Percentiles rank a stretch among this genome's conserved stretches.
Conservation (phyloP, 805 yeast genomes). For the Barnettozyma vustinii region DNA sequence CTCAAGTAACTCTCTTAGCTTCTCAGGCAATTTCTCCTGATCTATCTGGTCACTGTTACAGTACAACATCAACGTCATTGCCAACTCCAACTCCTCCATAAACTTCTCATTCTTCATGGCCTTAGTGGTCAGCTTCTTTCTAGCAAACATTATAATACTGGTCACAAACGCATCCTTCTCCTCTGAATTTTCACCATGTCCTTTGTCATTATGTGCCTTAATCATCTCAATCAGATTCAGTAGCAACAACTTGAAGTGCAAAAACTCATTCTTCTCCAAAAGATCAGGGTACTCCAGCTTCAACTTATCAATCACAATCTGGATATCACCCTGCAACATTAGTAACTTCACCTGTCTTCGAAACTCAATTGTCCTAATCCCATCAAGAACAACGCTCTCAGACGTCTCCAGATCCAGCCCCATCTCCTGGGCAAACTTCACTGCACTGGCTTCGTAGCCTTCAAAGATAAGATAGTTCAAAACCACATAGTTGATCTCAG, state of each 20-base stretch:
- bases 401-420: conserved; percentile 23
- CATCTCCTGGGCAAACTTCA: conserved; percentile 29
- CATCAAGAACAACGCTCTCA: conserved; percentile 3
- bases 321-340: conserved; percentile 56
- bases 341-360: conserved; percentile 48
- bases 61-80: conserved; percentile 73
- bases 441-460: conserved; percentile 68
- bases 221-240: conserved; percentile 79
- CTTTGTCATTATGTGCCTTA: conserved; percentile 29
- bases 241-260: conserved; percentile 70
- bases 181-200: conserved; percentile 16
- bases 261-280: conserved; percentile 53
- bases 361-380: conserved; percentile 39
- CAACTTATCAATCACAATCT: conserved; percentile 49
- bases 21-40: conserved; percentile 39
- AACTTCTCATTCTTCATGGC: conserved; percentile 53
- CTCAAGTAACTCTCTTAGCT: conserved; percentile 51
- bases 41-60: conserved; percentile 27
- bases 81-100: conserved; percentile 68
- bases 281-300: conserved; percentile 59
- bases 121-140: conserved; percentile 55
- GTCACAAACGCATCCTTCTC: conserved; percentile 46
- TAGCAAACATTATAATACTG: conserved; percentile 51
- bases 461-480: conserved; percentile 73
- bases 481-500: conserved; percentile 32